A percentile compares a stretch with the other conserved stretches of the same genome.
These are phyloP conservation scores for Ascochyta clinopodiicola DNA, from an alignment of 2,329 filamentous ascomycete species.

Conservation along the genomic window DNA sequence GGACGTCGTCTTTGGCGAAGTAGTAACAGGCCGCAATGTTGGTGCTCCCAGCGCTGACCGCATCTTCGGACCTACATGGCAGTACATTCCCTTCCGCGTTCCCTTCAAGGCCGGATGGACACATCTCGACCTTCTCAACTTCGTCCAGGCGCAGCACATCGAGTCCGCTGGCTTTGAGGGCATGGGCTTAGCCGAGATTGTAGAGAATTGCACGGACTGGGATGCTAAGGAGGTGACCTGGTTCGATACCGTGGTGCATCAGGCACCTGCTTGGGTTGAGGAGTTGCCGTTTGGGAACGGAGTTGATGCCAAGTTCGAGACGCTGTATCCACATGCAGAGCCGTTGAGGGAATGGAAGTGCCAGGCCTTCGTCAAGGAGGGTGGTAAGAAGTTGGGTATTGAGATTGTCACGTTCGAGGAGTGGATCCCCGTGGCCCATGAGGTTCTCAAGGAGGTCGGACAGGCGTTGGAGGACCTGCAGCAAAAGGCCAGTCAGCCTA, in stretches of 20 bases:
- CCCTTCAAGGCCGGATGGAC: constrained; percentile 59
- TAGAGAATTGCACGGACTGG: constrained; percentile 45
- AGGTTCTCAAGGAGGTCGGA: constrained; percentile 56
- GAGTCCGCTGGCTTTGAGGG: constrained; percentile 44
- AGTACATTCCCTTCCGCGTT: constrained; percentile 70
- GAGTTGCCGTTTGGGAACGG: constrained; percentile 53
- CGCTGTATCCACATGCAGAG: constrained; percentile 59
- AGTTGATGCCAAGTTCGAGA: constrained; percentile 56
- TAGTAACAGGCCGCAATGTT: constrained; percentile 69
- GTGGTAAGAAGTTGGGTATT: constrained; percentile 59
- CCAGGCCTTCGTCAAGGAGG: constrained; percentile 62
- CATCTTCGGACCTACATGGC: constrained; percentile 70
- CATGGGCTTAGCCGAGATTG: constrained; percentile 47
- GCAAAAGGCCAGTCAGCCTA: constrained; percentile 25
- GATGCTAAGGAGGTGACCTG: constrained; percentile 31
- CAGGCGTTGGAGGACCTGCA: constrained; percentile 34
- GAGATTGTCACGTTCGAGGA: constrained; percentile 67
- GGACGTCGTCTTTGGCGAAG: constrained; percentile 71
- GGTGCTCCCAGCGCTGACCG: constrained; percentile 62
- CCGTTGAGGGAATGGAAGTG: constrained; percentile 61
- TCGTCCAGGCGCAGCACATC: constrained; percentile 47
- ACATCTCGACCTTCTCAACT: constrained; percentile 40
- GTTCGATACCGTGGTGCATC: constrained; percentile 51
- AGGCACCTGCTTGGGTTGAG: constrained; percentile 63
- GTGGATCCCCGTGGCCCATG: constrained; percentile 60